Evolutionary conservation across 805 yeast species (phyloP).

Genomic region (Candida germanica): DNA sequence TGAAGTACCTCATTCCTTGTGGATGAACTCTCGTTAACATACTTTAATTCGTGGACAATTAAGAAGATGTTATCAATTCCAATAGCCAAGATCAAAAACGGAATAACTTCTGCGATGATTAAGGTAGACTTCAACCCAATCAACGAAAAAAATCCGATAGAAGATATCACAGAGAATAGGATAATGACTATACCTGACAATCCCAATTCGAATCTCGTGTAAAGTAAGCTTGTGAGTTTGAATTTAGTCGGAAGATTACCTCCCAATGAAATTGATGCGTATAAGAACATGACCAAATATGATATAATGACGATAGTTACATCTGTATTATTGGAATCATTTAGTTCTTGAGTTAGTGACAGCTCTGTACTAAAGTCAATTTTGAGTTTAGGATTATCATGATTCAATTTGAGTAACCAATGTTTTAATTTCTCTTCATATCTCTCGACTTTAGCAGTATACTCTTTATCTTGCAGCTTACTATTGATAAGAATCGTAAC

Average conservation of each 20-base stretch:
- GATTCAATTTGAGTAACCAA: constrained; percentile 43
- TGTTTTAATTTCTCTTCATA: constrained; percentile 76
- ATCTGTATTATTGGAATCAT: constrained; percentile 79
- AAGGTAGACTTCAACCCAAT: constrained; percentile 83
- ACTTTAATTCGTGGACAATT: constrained; percentile 73
- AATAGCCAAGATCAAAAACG: constrained; percentile 86
- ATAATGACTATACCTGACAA: constrained; percentile 83
- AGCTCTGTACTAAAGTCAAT: constrained; percentile 78
- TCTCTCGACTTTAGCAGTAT: constrained; percentile 36
- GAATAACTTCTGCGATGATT: constrained; percentile 95
- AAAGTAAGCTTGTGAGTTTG: constrained; percentile 28
- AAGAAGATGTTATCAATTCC: constrained; percentile 95
- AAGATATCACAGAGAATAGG: constrained; percentile 70
- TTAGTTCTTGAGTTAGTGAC: constrained; percentile 81
- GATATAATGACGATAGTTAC: constrained; percentile 66
- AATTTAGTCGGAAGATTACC: constrained; percentile 46
- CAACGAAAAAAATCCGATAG: constrained; percentile 77
- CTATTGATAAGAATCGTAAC: constrained; percentile 70
- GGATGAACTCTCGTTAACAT: constrained; percentile 46
- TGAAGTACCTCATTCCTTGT: constrained; percentile 24
- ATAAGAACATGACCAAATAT: constrained; percentile 80
- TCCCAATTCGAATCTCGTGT: constrained; percentile 74
- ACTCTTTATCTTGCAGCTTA: constrained; percentile 37
- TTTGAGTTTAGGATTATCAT: constrained; percentile 45
- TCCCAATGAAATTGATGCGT: constrained; percentile 80